Conservation (phyloP, 2,329 filamentous ascomycete genomes). For the Verticillium albo-atrum region DNA sequence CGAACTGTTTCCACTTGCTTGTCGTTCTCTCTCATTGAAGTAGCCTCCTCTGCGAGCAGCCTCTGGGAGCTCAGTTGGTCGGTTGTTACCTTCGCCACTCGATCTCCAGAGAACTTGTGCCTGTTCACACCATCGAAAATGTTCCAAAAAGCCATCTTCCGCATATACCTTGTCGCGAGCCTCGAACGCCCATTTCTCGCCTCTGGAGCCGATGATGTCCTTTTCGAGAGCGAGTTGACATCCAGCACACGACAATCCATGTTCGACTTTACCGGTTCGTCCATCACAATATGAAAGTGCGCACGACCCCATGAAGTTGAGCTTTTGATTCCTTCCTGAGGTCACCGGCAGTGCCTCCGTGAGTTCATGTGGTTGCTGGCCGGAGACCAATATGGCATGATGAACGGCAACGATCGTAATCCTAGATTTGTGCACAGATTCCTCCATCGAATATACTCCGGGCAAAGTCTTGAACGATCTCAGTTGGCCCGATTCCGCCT, state of each 20-base stretch:
- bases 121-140: constrained; percentile 28
- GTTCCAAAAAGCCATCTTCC: constrained; percentile 22
- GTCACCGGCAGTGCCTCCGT: constrained; percentile 5
- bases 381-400: constrained; percentile 13
- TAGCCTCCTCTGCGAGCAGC: constrained; percentile 1
- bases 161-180: constrained; percentile 22
- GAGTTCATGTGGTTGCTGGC: constrained; percentile 8
- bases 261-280: constrained; percentile 18
- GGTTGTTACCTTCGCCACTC: not conserved
- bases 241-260: constrained; percentile 25
- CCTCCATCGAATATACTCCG: constrained; percentile 19
- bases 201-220: constrained; percentile 11
- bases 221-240: constrained; percentile 23
- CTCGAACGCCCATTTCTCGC: constrained; percentile 13
- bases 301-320: constrained; percentile 22
- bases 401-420: constrained; percentile 14
- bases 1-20: not conserved
- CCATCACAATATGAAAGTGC: constrained; percentile 21
- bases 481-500: constrained; percentile 12
- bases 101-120: constrained; percentile 24
- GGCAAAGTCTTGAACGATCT: constrained; percentile 22
- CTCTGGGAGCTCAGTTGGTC: not conserved
- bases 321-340: constrained; percentile 13
- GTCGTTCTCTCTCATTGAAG: not conserved
- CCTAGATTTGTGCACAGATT: constrained; percentile 12